Evolutionary conservation across 2,329 filamentous ascomycete species (phyloP).

Genomic region (Dryadomyces sulphureus): DNA sequence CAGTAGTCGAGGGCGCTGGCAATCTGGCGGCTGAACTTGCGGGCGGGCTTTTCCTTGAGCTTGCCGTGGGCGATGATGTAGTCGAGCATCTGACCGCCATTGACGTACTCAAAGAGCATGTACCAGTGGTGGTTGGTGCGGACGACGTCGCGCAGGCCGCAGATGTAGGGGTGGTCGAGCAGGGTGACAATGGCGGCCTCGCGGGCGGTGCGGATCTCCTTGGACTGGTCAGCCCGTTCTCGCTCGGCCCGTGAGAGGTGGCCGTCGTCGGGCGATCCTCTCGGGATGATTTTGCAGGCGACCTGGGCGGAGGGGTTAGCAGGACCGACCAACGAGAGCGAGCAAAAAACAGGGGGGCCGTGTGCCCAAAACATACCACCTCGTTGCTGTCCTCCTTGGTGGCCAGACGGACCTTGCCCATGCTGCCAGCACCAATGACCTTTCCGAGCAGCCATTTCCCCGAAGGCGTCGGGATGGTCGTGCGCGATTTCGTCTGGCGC

Average conservation of each 20-base stretch:
- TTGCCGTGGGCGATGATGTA: conserved; percentile 98
- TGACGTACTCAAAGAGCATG: conserved; percentile 98
- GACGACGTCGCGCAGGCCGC: conserved; percentile 86
- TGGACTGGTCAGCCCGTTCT: conserved; percentile 87
- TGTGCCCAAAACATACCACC: conserved; percentile 52
- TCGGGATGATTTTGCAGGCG: conserved; percentile 91
- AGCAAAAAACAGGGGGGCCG: not conserved
- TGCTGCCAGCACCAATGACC: conserved; percentile 92
- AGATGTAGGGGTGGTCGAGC: conserved; percentile 89
- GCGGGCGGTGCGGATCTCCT: conserved; percentile 86
- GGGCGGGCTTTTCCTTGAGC: conserved; percentile 93
- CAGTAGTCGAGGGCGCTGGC: conserved; percentile 94
- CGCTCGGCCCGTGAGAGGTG: conserved; percentile 56
- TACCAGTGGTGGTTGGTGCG: conserved; percentile 98
- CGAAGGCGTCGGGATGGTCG: conserved; percentile 77
- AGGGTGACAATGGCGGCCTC: conserved; percentile 95
- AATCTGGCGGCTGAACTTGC: conserved; percentile 95
- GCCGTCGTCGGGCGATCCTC: conserved; percentile 77
- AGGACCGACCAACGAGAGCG: not conserved
- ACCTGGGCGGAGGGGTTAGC: conserved; percentile 40
- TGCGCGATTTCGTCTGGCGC: conserved; percentile 46
- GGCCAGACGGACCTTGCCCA: conserved; percentile 97
- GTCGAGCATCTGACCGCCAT: conserved; percentile 97
- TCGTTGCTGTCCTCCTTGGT: conserved; percentile 81
- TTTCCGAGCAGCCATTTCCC: conserved; percentile 93